phyloP scores from a whole-genome alignment of 2,329 filamentous ascomycete species.

The Chrysoporthe deuterocubensis region DNA sequence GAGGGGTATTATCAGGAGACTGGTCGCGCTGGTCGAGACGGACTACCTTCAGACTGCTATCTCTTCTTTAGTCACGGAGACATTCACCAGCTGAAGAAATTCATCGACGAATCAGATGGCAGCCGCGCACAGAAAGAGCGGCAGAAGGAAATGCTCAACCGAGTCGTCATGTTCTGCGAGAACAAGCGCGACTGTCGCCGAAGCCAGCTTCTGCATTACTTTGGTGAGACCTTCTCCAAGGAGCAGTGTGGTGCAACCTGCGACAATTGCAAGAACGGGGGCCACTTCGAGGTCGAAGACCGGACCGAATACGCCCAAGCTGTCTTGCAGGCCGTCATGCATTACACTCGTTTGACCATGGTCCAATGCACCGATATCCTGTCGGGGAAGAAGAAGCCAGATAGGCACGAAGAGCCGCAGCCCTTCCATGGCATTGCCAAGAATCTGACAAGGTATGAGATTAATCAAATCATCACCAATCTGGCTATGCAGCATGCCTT shows the following conservation, averaged over 20 bases:
- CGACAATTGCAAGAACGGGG: conserved; percentile 84
- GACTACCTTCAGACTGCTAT: conserved; percentile 84
- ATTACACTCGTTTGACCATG: conserved; percentile 68
- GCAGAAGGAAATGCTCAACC: conserved; percentile 82
- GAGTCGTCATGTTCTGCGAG: conserved; percentile 86
- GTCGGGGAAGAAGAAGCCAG: conserved; percentile 68
- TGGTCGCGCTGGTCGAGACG: conserved; percentile 90
- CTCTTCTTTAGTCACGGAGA: conserved; percentile 87
- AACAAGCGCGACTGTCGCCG: conserved; percentile 87
- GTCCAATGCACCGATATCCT: conserved; percentile 85
- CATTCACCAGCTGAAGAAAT: conserved; percentile 70
- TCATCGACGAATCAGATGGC: conserved; percentile 84
- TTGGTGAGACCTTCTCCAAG: conserved; percentile 79
- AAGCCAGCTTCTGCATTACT: conserved; percentile 89
- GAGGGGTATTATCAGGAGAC: conserved; percentile 99
- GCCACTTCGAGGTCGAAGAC: conserved; percentile 73
- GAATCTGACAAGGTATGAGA: conserved; percentile 72
- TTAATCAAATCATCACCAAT: conserved; percentile 82
- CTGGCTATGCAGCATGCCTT: conserved; percentile 77
- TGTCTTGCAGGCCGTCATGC: conserved; percentile 70
- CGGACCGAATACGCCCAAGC: conserved; percentile 75
- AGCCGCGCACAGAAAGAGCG: conserved; percentile 79
- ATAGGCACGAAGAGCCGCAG: conserved; percentile 54
- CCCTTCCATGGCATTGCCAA: conserved; percentile 69
- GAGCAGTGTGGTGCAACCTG: conserved; percentile 75